Evolutionary conservation across 176 grass and related monocot genomes (phyloP).

Genomic region (Stipa capillata): DNA sequence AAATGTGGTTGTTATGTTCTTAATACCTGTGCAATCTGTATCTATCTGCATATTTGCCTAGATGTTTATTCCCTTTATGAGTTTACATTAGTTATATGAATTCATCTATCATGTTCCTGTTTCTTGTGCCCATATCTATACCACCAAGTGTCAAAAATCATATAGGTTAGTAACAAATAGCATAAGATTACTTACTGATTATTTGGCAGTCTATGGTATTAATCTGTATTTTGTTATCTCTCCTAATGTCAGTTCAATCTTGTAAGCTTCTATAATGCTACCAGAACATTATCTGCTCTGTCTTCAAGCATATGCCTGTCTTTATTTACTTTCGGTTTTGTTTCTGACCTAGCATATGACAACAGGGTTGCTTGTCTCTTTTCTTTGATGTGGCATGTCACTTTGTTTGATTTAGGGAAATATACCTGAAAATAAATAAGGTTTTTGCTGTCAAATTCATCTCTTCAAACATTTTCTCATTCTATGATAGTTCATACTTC

Average conservation of each 20-base stretch:
- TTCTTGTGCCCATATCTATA: not conserved
- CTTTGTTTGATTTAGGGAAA: not conserved
- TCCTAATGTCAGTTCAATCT: not conserved
- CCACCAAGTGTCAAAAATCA: not conserved
- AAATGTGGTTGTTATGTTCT: constrained; percentile 19
- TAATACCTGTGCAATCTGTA: not conserved
- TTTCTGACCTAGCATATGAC: not conserved
- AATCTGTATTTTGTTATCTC: not conserved
- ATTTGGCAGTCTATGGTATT: not conserved
- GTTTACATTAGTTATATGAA: not conserved
- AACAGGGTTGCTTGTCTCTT: not conserved
- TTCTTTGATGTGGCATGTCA: not conserved
- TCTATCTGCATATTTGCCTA: not conserved
- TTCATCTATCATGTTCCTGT: not conserved
- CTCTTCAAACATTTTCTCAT: too few species aligned
- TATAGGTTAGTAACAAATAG: not conserved
- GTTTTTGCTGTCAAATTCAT: not conserved
- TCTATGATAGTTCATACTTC: constrained; percentile 7
- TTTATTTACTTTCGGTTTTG: not conserved
- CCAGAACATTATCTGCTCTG: not conserved
- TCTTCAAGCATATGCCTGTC: not conserved
- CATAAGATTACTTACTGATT: not conserved
- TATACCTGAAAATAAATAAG: not conserved
- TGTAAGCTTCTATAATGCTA: not conserved
- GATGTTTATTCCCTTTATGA: not conserved